Evolutionary conservation across 345 rosid species (phyloP).

Genomic region (Brassica nigra): DNA sequence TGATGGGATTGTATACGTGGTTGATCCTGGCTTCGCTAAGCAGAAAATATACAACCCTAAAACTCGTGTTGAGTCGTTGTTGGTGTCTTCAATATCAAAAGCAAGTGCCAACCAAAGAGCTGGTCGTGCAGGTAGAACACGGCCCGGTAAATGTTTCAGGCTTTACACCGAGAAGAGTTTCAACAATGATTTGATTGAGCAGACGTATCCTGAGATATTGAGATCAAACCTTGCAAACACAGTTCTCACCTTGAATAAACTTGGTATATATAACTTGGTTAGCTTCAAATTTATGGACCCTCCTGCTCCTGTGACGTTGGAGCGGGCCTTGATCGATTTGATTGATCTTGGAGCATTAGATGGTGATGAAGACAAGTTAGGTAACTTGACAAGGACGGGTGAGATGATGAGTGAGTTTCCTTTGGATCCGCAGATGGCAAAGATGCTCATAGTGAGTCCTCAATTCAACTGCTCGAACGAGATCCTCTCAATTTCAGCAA

Average conservation of each 20-base stretch:
- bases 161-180: slow-evolving; percentile 1
- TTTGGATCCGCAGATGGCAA: neutral
- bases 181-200: neutral
- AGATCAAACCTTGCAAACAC: neutral
- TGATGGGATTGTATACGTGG: neutral
- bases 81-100: neutral
- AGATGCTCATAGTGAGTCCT: neutral
- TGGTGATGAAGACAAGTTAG: neutral
- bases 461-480: neutral
- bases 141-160: neutral
- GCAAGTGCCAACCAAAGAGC: neutral
- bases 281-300: neutral
- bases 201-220: neutral
- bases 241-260: neutral
- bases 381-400: neutral
- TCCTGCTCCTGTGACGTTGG: neutral
- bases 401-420: slow-evolving; percentile 2
- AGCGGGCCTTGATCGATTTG: neutral
- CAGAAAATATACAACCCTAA: neutral
- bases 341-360: neutral
- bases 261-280: neutral
- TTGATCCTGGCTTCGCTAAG: neutral
- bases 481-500: neutral
- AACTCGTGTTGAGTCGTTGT: neutral
- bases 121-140: slow-evolving; percentile 1